Conservation (phyloP, 2,329 filamentous ascomycete species). For the Ophiocordyceps camponoti-saundersi region DNA sequence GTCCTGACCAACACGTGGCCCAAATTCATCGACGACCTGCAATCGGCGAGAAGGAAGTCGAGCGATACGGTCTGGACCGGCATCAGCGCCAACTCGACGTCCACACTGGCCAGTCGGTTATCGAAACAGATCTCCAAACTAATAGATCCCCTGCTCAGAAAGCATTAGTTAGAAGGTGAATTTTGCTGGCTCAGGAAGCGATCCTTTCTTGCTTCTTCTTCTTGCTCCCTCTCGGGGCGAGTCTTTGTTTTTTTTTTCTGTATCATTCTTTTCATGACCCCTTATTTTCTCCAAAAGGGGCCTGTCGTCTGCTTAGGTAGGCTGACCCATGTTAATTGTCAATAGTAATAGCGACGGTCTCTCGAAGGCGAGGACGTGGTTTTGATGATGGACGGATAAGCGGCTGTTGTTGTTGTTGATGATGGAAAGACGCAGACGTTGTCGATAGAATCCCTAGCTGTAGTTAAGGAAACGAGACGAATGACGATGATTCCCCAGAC, state of each 20-base stretch:
- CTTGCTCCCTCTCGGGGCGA: too few species aligned
- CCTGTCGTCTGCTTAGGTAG: too few species aligned
- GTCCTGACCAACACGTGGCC: slow-evolving; percentile 55
- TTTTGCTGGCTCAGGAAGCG: neutral
- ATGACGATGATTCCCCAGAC: too few species aligned
- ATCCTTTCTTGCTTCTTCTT: too few species aligned
- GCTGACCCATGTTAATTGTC: neutral
- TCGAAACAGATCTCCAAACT: neutral
- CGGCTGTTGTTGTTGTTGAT: too few species aligned
- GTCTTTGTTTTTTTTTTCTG: too few species aligned
- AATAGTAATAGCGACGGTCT: neutral
- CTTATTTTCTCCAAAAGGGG: too few species aligned
- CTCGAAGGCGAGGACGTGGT: neutral
- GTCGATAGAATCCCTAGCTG: too few species aligned
- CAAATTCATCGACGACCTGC: slow-evolving; percentile 24
- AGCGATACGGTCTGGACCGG: neutral
- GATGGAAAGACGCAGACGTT: too few species aligned
- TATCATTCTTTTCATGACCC: too few species aligned
- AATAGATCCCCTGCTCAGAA: neutral
- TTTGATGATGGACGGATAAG: too few species aligned
- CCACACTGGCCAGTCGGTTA: neutral
- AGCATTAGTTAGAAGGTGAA: neutral
- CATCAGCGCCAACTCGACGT: neutral
- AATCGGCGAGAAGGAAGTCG: neutral
- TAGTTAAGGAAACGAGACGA: too few species aligned